Conservation (phyloP, 2,329 filamentous ascomycete genomes). For the Macrophomina pseudophaseolina region DNA sequence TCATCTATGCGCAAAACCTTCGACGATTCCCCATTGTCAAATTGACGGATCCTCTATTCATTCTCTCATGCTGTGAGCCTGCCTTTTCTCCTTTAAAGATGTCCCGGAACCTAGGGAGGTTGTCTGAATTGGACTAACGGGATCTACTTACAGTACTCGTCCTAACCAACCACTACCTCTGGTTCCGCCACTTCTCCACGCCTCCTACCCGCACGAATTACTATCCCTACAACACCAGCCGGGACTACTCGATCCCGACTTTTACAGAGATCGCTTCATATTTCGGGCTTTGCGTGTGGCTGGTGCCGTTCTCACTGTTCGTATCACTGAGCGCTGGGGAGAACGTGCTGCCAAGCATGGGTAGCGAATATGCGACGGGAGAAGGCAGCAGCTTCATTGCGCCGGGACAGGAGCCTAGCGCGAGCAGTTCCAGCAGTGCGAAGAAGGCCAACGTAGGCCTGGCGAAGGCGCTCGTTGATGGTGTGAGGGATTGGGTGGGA, state of each 20-base stretch:
- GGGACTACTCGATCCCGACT: conserved; percentile 70
- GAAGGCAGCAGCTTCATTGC: conserved; percentile 56
- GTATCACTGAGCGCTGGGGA: conserved; percentile 93
- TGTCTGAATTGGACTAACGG: neutral
- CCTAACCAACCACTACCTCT: conserved; percentile 87
- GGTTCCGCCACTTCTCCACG: conserved; percentile 90
- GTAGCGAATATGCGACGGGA: conserved; percentile 72
- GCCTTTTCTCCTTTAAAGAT: neutral
- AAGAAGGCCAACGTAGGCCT: conserved; percentile 61
- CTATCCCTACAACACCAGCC: conserved; percentile 63
- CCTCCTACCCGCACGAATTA: conserved; percentile 55
- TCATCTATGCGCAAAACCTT: conserved; percentile 89
- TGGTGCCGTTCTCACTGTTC: conserved; percentile 93
- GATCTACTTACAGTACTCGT: conserved; percentile 68
- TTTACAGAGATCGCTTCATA: conserved; percentile 96
- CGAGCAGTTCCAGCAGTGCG: conserved; percentile 55
- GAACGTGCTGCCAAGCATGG: conserved; percentile 92
- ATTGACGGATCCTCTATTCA: conserved; percentile 83
- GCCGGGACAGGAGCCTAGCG: conserved; percentile 49
- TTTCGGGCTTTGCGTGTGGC: conserved; percentile 95
- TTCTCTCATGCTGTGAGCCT: conserved; percentile 75
- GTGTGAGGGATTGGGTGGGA: conserved; percentile 69
- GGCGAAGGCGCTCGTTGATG: conserved; percentile 63
- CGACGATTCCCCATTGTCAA: conserved; percentile 77
- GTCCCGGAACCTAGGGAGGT: neutral